These are phyloP conservation scores for Populus trichocarpa DNA, from an alignment of 441 rosid genomes.

Conservation along the genomic window DNA sequence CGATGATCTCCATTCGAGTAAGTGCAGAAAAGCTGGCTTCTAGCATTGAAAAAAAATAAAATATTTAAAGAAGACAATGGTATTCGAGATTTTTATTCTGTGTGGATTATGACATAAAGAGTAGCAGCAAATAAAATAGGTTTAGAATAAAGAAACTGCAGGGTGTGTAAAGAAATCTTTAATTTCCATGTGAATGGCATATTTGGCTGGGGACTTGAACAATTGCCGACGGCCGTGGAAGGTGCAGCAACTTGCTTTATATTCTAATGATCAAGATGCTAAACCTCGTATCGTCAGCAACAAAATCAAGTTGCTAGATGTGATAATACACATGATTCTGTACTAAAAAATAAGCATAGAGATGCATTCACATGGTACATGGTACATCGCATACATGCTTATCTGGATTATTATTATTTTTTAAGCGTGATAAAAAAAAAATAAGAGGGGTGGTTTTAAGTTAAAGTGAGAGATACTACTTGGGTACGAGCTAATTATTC, in stretches of 20 bases:
- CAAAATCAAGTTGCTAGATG: neutral
- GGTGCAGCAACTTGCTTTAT: neutral
- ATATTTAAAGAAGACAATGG: neutral
- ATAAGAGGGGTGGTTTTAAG: no score
- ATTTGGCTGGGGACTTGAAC: neutral
- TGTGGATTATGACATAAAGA: neutral
- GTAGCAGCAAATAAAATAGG: neutral
- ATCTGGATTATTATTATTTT: neutral
- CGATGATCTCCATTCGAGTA: neutral
- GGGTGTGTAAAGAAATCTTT: no score
- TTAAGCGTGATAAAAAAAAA: no score
- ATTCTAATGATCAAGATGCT: neutral
- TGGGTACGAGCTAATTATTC: no score
- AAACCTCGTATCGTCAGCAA: neutral
- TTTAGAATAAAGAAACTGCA: neutral
- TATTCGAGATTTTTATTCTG: neutral
- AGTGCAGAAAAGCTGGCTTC: neutral
- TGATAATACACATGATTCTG: neutral
- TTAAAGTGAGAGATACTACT: no score
- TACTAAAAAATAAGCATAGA: neutral
- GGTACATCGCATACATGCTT: neutral
- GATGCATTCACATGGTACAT: neutral
- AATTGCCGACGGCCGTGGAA: neutral
- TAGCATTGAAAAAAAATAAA: neutral
- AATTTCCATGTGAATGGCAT: neutral